Base-by-base conservation (phyloP, 2,329 filamentous ascomycete genomes). In the Aspergillus glaucus region DNA sequence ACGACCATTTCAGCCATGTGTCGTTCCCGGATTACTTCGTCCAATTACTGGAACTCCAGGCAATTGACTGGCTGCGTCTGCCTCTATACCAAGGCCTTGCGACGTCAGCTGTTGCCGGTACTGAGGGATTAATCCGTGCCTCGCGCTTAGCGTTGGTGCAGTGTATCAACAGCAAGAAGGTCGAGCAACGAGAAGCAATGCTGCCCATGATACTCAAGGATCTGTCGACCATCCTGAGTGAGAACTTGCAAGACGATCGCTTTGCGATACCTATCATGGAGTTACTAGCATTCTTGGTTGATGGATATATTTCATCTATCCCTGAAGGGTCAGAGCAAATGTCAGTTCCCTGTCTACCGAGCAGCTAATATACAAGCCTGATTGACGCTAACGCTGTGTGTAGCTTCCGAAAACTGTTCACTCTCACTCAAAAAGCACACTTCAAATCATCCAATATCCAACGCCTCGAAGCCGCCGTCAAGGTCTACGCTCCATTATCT, bases 381-480 rank as follows among this genome's bases (percentile, higher is more conserved):
- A 44, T 44, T 56, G 21, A 54, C 46, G 26, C 30, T 44, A 34
- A 44, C 22, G 55, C 15, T 19, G 21, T 41, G 9, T 4, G n/a
- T 6, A 75, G 76, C 48, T 79, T 78, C 62, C 80, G 81, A 51
- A 75, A 67, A 6, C 70, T 95, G 3, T 88, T 90, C 50, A 74
- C 83, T 6, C 75, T 82, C 32, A 80, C 86, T 3, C 88, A 94
- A 61, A 89, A 85, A 66, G 79, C 87, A 0, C 87, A 91, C 54
- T 91, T 87, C 73, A 92, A 91, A 69, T 87, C 86, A 1, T 82
- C 85, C 17, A 93, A 88, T 64, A 80, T 95, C 40, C 80, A 84
- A 45, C 92, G 93, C 66, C 76, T 97, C 1, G 81, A 88, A 63
- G 86, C 88, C 0, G 88, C 87, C 19, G 74, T 94, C 52, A 86